These are phyloP conservation scores for Prunus yedoensis DNA, from an alignment of 331 rosid genomes.

Conservation along the genomic window DNA sequence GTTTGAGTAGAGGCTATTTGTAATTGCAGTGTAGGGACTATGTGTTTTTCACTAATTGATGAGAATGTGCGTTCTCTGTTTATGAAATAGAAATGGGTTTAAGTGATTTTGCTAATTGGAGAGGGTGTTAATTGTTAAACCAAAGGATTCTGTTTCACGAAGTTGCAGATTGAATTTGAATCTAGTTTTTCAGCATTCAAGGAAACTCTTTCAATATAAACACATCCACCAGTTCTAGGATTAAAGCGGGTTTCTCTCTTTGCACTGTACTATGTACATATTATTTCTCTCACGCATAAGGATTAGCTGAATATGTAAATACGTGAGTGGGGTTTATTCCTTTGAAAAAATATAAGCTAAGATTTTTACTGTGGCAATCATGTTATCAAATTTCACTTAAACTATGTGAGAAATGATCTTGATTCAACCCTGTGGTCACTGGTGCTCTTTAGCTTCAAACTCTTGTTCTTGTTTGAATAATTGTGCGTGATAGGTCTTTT, in stretches of 20 bases:
- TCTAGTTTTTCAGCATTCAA: neutral
- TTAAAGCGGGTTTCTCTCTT: neutral
- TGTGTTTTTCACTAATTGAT: neutral
- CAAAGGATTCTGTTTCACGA: neutral
- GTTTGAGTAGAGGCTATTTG: neutral
- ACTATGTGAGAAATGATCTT: neutral
- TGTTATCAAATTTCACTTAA: neutral
- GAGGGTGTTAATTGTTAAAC: neutral
- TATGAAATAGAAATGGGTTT: neutral
- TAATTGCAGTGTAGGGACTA: neutral
- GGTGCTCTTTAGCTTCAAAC: neutral
- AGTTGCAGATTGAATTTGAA: neutral
- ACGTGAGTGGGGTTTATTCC: neutral
- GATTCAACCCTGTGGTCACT: neutral
- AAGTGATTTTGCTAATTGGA: neutral
- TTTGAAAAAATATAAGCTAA: neutral
- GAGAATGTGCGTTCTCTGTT: slow-evolving; percentile 3
- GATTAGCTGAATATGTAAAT: neutral
- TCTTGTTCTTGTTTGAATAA: neutral
- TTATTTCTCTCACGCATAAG: neutral
- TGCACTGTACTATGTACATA: neutral
- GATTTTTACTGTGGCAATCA: neutral
- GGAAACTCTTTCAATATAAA: neutral
- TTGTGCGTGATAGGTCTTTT: neutral
- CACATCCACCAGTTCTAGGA: neutral